These are phyloP conservation scores for Colletotrichum sp. DNA, from an alignment of 2,329 filamentous ascomycete species.

Conservation along the genomic window DNA sequence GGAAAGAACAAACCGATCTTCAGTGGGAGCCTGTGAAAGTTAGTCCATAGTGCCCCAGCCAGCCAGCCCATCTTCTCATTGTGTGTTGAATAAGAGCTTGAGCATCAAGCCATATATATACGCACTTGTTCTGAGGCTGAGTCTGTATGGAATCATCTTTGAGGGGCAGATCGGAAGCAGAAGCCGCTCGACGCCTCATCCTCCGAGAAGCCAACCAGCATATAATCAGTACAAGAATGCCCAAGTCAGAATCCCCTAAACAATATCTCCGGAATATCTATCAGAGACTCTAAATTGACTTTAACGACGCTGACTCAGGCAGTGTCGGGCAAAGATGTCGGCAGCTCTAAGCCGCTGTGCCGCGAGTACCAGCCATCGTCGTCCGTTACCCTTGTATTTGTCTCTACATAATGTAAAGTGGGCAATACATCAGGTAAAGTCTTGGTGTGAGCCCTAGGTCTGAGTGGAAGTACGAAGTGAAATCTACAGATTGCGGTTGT, in stretches of 20 bases:
- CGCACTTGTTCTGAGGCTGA: neutral
- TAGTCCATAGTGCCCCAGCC: neutral
- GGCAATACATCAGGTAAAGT: neutral
- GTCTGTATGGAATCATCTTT: neutral
- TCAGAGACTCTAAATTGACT: neutral
- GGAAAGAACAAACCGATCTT: neutral
- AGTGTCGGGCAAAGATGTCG: neutral
- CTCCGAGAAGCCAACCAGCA: neutral
- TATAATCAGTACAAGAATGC: neutral
- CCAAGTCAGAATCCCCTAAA: neutral
- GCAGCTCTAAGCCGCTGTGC: neutral
- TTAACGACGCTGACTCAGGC: neutral
- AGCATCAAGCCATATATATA: neutral
- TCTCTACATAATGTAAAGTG: neutral
- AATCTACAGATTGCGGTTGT: neutral
- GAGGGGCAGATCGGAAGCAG: neutral
- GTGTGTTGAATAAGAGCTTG: neutral
- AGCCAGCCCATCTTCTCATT: neutral
- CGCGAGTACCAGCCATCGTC: neutral
- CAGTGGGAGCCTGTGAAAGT: neutral
- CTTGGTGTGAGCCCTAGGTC: neutral
- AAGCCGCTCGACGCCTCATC: neutral
- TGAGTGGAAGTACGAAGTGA: neutral
- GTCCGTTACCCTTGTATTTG: neutral
- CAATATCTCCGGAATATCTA: neutral